Conservation (phyloP, 495 filamentous ascomycete genomes). For the Podospora anserina region DNA sequence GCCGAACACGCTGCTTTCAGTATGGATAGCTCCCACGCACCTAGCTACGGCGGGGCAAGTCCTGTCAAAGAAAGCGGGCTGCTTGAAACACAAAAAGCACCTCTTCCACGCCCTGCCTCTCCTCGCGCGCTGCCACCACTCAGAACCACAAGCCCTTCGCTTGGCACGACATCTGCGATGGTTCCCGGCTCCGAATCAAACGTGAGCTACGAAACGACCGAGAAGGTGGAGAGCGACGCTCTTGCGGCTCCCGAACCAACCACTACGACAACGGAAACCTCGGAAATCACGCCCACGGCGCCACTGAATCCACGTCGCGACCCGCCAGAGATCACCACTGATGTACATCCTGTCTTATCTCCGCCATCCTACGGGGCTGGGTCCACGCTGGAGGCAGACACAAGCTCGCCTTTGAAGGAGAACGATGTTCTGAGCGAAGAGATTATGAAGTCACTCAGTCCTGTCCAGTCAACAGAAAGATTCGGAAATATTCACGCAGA, state of each 20-base stretch:
- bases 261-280: slow-evolving; percentile 14
- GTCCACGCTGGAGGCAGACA: slow-evolving; percentile 55
- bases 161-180: slow-evolving; percentile 11
- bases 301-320: slow-evolving; percentile 47
- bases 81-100: background rate
- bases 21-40: background rate
- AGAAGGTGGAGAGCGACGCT: background rate
- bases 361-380: slow-evolving; percentile 46
- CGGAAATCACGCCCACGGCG: slow-evolving; percentile 44
- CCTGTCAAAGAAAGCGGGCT: background rate
- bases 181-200: background rate
- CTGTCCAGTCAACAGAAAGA: slow-evolving; percentile 27
- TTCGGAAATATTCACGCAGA: slow-evolving; percentile 12
- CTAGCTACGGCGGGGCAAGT: background rate
- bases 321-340: slow-evolving; percentile 18
- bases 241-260: slow-evolving; percentile 20
- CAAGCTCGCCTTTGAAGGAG: slow-evolving; percentile 60
- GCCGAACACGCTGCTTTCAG: background rate
- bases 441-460: slow-evolving; percentile 73
- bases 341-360: slow-evolving; percentile 25
- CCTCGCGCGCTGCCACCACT: slow-evolving; percentile 12
- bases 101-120: slow-evolving; percentile 1
- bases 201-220: background rate
- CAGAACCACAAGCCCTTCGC: slow-evolving; percentile 17
- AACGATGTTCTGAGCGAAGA: slow-evolving; percentile 76